phyloP scores from a whole-genome alignment of 2,329 filamentous ascomycete genomes.

The Neopestalotiopsis rosae region DNA sequence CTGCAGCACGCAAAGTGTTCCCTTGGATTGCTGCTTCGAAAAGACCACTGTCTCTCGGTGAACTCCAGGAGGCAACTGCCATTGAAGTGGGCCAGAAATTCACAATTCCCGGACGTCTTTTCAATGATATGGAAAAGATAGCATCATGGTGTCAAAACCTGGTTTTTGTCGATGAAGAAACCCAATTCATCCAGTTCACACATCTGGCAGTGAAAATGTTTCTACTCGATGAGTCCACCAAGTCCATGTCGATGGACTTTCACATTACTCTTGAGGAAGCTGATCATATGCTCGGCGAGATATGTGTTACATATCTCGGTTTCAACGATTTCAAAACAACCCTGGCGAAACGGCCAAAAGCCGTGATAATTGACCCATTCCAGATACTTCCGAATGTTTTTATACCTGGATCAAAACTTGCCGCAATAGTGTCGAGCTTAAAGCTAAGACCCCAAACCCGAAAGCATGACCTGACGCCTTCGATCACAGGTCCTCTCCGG shows the following conservation, averaged over 20 bases:
- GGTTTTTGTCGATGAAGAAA: conserved; percentile 26
- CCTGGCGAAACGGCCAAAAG: conserved; percentile 36
- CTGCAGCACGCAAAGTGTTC: conserved; percentile 33
- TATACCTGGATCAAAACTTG: conserved; percentile 3
- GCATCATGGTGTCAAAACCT: conserved; percentile 25
- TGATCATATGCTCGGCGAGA: conserved; percentile 38
- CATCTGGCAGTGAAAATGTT: conserved; percentile 36
- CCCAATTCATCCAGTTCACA: conserved; percentile 24
- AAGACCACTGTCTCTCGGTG: conserved; percentile 38
- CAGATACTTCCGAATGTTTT: conserved; percentile 9
- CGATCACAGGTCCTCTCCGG: neutral
- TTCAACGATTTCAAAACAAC: conserved; percentile 44
- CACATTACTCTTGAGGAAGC: conserved; percentile 31
- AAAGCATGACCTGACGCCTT: neutral
- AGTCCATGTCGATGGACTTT: conserved; percentile 22
- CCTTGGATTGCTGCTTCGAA: conserved; percentile 38
- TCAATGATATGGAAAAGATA: conserved; percentile 33
- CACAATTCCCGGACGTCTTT: conserved; percentile 28
- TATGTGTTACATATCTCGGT: conserved; percentile 45
- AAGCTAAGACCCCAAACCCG: neutral
- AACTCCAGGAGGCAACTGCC: conserved; percentile 43
- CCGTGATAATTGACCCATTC: neutral
- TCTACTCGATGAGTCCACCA: conserved; percentile 22
- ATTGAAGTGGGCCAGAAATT: conserved; percentile 37
- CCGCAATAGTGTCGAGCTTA: neutral